These are phyloP conservation scores for Laburnicola sp. DNA, from an alignment of 2,329 filamentous ascomycete species.

Conservation along the genomic window DNA sequence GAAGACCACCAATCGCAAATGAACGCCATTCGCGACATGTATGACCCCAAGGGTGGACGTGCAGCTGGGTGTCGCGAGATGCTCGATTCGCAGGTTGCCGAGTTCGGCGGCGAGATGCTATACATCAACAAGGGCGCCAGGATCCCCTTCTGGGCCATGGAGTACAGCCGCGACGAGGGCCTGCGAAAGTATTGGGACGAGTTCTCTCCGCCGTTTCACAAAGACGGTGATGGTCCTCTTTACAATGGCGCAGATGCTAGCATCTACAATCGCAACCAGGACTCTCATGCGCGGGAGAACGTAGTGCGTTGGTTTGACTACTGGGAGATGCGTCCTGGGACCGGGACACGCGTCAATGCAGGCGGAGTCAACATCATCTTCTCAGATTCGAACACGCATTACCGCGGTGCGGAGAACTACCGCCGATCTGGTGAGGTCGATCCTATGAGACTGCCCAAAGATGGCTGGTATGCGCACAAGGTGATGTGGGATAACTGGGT, in stretches of 20 bases:
- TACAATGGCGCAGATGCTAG: not conserved
- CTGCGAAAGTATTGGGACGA: not conserved
- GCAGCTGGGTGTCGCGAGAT: not conserved
- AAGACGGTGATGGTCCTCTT: not conserved
- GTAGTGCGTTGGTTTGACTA: not conserved
- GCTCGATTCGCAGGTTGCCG: not conserved
- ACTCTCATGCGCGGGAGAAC: not conserved
- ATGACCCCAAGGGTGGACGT: not conserved
- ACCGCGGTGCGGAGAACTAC: not conserved
- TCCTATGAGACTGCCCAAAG: not conserved
- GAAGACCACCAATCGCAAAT: not conserved
- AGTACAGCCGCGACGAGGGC: not conserved
- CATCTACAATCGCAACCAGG: not conserved
- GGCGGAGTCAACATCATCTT: not conserved
- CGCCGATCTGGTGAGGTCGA: not conserved
- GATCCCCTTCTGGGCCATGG: not conserved
- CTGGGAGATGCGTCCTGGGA: not conserved
- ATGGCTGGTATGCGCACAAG: not conserved
- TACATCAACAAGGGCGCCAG: not conserved
- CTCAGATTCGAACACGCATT: not conserved
- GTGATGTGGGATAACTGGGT: not conserved
- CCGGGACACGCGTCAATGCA: not conserved
- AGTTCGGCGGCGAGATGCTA: not conserved
- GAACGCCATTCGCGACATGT: not conserved
- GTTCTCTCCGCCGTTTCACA: not conserved